Base-by-base conservation (phyloP, 2,329 filamentous ascomycete genomes). In the Rhexocercosporidium sp. region DNA sequence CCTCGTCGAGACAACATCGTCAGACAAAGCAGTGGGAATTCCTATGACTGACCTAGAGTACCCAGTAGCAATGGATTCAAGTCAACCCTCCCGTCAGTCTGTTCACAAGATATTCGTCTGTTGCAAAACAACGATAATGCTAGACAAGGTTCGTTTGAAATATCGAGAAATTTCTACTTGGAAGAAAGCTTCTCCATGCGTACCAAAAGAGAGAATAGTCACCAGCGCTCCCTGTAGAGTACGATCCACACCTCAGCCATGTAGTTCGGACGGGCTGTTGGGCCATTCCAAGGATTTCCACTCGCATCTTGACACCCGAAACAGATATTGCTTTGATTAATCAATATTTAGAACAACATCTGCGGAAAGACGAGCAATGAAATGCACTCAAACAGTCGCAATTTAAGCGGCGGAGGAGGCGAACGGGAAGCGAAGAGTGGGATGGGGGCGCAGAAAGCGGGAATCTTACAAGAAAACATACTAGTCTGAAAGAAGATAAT, bases 1-100 rank as follows among this genome's bases (percentile, higher is more conserved):
- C 64, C 64, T 14, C 64, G 34, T 3, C 41, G 60, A 14, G 64
- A 67, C 34, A 67, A 81, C 83, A 74, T 86, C 78, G 73, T 88
- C 37, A 44, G 16, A 82, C 25, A 91, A 78, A 0, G 77, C 76
- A 66, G 75, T 84, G 73, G 87, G 90, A 71, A n/a, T n/a, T n/a
- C n/a, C n/a, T n/a, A n/a, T n/a, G n/a, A n/a, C n/a, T n/a, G n/a
- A n/a, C n/a, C n/a, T n/a, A n/a, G n/a, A n/a, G n/a, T n/a, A n/a
- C n/a, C n/a, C n/a, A n/a, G n/a, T n/a, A n/a, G n/a, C n/a, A n/a
- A n/a, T n/a, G n/a, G n/a, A n/a, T n/a, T n/a, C n/a, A n/a, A n/a
- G n/a, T n/a, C n/a, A n/a, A n/a, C n/a, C n/a, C n/a, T n/a, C n/a
- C n/a, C n/a, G n/a, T n/a, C n/a, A n/a, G n/a, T n/a, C n/a, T n/a